These are phyloP conservation scores for Neurospora sp. DNA, from an alignment of 495 filamentous ascomycete genomes.

Conservation along the genomic window DNA sequence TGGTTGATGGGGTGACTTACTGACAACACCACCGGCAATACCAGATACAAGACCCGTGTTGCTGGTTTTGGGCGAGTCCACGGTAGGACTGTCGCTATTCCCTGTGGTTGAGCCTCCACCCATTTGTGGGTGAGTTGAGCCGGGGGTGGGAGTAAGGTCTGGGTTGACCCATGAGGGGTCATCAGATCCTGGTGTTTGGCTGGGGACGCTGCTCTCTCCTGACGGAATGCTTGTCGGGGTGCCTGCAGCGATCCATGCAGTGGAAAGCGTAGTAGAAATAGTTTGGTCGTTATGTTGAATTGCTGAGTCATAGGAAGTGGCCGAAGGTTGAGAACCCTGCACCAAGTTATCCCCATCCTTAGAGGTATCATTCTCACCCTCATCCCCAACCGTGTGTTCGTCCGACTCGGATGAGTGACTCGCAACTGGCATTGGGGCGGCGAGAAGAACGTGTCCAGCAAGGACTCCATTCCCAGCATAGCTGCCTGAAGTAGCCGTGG, in stretches of 20 bases:
- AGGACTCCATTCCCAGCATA: background rate
- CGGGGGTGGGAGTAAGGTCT: background rate
- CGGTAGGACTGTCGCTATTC: background rate
- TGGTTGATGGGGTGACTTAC: slow-evolving; percentile 5
- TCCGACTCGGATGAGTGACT: background rate
- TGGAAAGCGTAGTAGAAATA: background rate
- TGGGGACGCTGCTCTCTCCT: background rate
- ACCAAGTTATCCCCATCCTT: background rate
- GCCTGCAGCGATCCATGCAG: background rate
- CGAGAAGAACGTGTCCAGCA: background rate
- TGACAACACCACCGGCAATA: slow-evolving; percentile 13
- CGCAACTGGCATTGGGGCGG: background rate
- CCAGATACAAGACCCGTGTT: slow-evolving; percentile 9
- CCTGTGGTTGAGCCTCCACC: background rate
- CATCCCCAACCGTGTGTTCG: background rate
- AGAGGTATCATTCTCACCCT: background rate
- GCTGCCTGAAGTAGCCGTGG: background rate
- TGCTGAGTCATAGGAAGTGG: background rate
- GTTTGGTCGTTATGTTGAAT: background rate
- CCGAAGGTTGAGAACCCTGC: background rate
- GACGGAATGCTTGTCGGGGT: background rate
- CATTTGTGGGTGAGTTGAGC: background rate
- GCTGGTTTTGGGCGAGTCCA: background rate
- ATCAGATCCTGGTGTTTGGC: background rate
- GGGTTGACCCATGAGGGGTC: background rate